Evolutionary conservation across 2,329 filamentous ascomycete species (phyloP), one percentile per base, ranked within the genome.

Genomic region (Aspergillus calidoustus): DNA sequence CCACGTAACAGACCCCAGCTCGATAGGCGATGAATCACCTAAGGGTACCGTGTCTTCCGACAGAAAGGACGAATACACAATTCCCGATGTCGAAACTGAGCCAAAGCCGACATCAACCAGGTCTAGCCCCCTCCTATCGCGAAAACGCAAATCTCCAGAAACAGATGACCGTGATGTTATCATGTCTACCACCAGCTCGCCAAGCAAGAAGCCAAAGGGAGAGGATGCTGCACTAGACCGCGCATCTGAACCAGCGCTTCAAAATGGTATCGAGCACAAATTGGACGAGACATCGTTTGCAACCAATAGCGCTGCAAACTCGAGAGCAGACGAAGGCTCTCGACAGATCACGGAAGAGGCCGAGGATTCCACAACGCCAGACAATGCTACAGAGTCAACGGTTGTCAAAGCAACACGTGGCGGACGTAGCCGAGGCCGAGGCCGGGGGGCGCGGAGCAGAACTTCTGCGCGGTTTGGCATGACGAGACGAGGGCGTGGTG

Each of bases 391-490:
- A n/a, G 67, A 64, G 50, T 64, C 60, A 7, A 57, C 64, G 25
- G 60, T 63, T 30, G 68, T 65, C 38, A 73, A 75, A 57, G 67
- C 61, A 52, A 50, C 54, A 43, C 65, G 74, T 46, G 71, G 73
- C 3, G 74, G 74, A 7, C 72, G 77, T 51, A 70, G 68, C 48
- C 69, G 72, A 41, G 63, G 71, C 53, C 71, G 77, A 60, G 76
- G 74, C 43, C 72, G 76, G 41, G 74, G 74, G 30, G 68, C 75
- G 48, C 72, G 76, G 43, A 73, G 71, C 25, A 69, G 74, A 44
- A 71, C 68, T 25, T 69, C 69, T 44, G 63, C 64, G 23, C 66
- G 69, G n/a, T 66, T 64, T 56, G 62, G 64, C n/a, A 52, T 52
- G 30, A 62, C 22, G 51, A 66, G 61, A 51, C 63, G 67, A 57